Evolutionary conservation across 805 yeast genomes (phyloP), one percentile per base, ranked within the genome.

Genomic region (Tetrapisispora arboricola): DNA sequence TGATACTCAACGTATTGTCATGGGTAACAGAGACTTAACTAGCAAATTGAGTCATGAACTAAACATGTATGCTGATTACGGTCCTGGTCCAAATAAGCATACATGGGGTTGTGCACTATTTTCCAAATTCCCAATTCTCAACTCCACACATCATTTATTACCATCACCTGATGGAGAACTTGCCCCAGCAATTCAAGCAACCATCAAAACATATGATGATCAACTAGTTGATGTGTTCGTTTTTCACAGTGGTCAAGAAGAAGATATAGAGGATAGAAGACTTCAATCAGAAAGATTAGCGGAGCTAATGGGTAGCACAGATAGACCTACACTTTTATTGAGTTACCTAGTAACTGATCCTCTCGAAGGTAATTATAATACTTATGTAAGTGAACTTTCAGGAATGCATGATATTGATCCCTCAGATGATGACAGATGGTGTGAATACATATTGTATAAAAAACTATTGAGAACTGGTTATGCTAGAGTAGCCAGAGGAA

Each of bases 151-250:
- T 60, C 94, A 88, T 58, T 70, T 92, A 50, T 66, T 90, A 42
- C 98, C 98, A 4, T 84, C 95, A 6, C 98, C 98, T 2, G 96
- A 84, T 25, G 98, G 98, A 15, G 98, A 92, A 67, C 70, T 92
- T 40, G 98, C 98, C 0, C 98, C 98, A 4, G 97, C 96, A 1
- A 92, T 92, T 49, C 95, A 84, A 60, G 98, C 98, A 2, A 90
- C 96, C 1, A 67, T 92, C 46, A 90, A 87, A 50, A 83, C 92
- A 28, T 88, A 87, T 62, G 95, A 96, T 11, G 81, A 79, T 53
- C 44, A 44, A 4, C 58, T 70, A 17, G 84, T 92, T 6, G 98
- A 92, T 60, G 84, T 92, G 19, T 90, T 92, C 43, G 98, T 92
- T 19, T 92, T 92, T 83, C 98, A 92, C 61, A 78, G 92, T 34